Conservation (phyloP, 2,329 filamentous ascomycete genomes). For the Mollisiaceae sp. region DNA sequence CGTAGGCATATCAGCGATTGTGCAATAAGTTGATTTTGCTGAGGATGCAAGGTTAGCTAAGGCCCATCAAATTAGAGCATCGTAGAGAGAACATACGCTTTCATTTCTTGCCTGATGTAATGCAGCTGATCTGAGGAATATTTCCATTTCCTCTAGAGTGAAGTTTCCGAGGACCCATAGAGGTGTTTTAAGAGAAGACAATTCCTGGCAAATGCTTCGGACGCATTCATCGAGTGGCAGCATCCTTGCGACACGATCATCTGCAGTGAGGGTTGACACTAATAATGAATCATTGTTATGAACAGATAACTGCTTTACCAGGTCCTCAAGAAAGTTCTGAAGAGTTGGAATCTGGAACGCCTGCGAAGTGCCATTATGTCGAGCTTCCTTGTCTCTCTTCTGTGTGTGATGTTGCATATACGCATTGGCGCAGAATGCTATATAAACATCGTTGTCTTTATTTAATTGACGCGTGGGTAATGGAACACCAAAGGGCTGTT, state of each 20-base stretch:
- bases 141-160: neutral
- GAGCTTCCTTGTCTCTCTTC: no score
- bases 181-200: neutral
- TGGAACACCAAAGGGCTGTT: no score
- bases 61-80: neutral
- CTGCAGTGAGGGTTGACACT: neutral
- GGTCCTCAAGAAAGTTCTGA: no score
- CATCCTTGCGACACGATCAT: neutral
- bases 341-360: no score
- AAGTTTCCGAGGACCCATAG: neutral
- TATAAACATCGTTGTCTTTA: no score
- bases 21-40: slow-evolving; percentile 18
- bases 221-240: neutral
- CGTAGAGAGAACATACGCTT: neutral
- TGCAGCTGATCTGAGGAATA: neutral
- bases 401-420: no score
- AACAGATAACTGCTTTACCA: no score
- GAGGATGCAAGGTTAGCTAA: neutral
- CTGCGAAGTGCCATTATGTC: no score
- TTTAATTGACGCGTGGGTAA: no score
- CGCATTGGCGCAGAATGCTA: no score
- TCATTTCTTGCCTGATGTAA: neutral
- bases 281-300: neutral
- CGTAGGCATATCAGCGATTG: slow-evolving; percentile 17
- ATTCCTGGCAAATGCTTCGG: neutral